Conservation (phyloP, 2,329 filamentous ascomycete species). For the Aspergillus tubingensis region DNA sequence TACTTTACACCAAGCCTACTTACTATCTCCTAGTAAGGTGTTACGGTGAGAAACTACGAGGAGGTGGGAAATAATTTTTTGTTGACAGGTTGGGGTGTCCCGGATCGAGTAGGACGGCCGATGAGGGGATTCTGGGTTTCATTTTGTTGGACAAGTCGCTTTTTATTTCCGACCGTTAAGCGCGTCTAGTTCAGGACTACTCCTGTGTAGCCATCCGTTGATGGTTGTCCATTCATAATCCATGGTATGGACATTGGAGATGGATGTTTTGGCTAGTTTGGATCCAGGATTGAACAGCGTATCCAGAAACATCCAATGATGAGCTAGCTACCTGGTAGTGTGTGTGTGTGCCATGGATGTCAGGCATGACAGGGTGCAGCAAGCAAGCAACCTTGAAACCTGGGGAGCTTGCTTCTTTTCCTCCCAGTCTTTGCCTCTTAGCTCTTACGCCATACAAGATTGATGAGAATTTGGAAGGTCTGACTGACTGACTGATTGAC, state of each 20-base stretch:
- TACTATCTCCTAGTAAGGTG: background rate
- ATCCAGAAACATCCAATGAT: background rate
- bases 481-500: too few relatives aligned
- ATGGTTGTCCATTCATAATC: background rate
- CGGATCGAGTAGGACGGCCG: constrained; percentile 1
- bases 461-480: too few relatives aligned
- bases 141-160: background rate
- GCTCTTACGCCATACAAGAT: too few relatives aligned
- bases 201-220: background rate
- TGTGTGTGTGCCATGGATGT: background rate
- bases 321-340: background rate
- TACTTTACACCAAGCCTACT: too few relatives aligned
- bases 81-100: background rate
- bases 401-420: too few relatives aligned
- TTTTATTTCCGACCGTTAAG: constrained; percentile 4
- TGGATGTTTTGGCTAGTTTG: background rate
- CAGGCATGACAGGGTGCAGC: background rate
- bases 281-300: background rate
- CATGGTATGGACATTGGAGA: background rate
- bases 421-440: too few relatives aligned
- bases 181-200: background rate
- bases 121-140: background rate
- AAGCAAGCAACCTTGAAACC: background rate
- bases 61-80: too few relatives aligned
- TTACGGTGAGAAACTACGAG: background rate